These are phyloP conservation scores for Ambrosia artemisiifolia DNA, from an alignment of 129 eudicot species.

Conservation along the genomic window DNA sequence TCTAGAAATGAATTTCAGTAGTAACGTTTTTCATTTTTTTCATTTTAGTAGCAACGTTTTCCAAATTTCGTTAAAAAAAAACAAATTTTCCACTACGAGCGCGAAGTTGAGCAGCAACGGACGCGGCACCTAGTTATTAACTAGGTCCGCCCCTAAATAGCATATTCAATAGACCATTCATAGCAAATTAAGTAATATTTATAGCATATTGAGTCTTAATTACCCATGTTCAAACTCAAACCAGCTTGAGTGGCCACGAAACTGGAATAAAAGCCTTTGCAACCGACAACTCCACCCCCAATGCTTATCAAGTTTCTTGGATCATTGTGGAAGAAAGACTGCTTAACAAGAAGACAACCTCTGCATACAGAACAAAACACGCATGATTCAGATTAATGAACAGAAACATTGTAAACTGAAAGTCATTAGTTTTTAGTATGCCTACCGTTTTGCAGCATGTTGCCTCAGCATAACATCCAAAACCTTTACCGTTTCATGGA, in stretches of 20 bases:
- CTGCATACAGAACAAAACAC: slow-evolving; percentile 32
- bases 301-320: slow-evolving; percentile 48
- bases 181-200: background rate
- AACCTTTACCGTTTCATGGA: slow-evolving; percentile 74
- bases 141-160: too few species aligned
- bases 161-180: background rate
- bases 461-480: slow-evolving; percentile 75
- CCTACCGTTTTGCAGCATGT: slow-evolving; percentile 90
- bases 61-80: too few species aligned
- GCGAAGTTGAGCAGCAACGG: too few species aligned
- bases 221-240: slow-evolving; percentile 73
- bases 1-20: too few species aligned
- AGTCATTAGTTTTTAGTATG: background rate
- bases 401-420: background rate
- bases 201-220: slow-evolving; percentile 10
- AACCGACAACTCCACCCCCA: slow-evolving; percentile 74
- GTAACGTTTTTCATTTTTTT: too few species aligned
- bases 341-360: slow-evolving; percentile 85
- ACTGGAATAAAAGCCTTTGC: slow-evolving; percentile 85
- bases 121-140: too few species aligned
- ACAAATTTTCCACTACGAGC: too few species aligned
- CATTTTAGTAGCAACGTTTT: too few species aligned
- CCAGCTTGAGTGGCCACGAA: slow-evolving; percentile 82
- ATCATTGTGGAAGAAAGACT: slow-evolving; percentile 79
- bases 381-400: background rate